Base-by-base conservation (phyloP, 1,139 yeast genomes). In the Neolecta irregularis region DNA sequence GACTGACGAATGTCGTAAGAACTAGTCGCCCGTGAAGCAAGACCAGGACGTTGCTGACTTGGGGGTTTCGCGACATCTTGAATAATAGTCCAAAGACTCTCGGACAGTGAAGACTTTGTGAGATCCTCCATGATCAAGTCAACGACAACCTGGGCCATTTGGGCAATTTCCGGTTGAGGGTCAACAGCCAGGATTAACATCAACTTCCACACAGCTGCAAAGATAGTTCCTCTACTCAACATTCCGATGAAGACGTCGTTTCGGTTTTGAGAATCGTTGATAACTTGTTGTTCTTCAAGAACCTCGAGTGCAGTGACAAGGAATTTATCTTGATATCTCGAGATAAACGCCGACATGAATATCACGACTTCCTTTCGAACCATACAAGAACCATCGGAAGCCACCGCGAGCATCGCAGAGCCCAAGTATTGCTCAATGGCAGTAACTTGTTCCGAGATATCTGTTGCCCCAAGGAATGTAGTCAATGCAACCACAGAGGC, bases 261-360 rank as follows among this genome's bases (percentile, higher is more conserved):
- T 30, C 24, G 19, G 35, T 26, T 16, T 34, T 31, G 12, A 18
- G 2, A 24, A n/a, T 31, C 81, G 31, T 74, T 61, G 36, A 74
- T 58, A 0, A 74, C 70, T 34, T 75, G 69, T 49, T 83, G 94
- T 46, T 79, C 93, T 43, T 78, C 83, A 32, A 88, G 54, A 46
- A 81, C 88, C 41, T 83, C 72, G 54, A 76, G 85, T 0, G 95
- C 93, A 41, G 88, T 77, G 5, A 88, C 91, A 41, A 83, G 55
- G 49, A 88, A 85, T 49, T 80, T 77, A 41, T 72, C 70, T 24
- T 68, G 60, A 53, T 85, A 78, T 34, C 74, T 72, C 41, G 66
- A 58, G 12, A 83, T 77, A 51, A 81, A 74, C 39, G 73, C 69
- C 30, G 88, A 76, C 42, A 81, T 68, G 49, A 80, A 79, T 28